Evolutionary conservation across 169 alveolate species (phyloP).

Genomic region (Prorocentrum cordatum): DNA sequence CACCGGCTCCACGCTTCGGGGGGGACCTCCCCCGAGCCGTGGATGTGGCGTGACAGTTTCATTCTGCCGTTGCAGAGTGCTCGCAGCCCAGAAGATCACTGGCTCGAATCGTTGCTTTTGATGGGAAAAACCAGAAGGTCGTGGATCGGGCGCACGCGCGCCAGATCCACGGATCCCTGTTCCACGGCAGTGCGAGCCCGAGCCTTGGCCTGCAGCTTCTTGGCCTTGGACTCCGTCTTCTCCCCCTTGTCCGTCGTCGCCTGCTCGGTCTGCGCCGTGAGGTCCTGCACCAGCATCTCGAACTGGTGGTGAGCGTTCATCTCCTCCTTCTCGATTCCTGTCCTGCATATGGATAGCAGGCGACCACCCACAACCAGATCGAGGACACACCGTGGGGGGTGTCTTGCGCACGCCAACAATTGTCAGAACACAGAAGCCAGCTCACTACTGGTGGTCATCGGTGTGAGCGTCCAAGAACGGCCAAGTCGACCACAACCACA

Average conservation of each 20-base stretch:
- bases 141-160: not conserved
- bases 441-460: too few relatives aligned
- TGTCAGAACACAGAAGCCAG: too few relatives aligned
- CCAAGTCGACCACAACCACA: too few relatives aligned
- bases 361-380: too few relatives aligned
- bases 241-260: not conserved
- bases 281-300: not conserved
- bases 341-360: not conserved
- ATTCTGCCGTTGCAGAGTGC: too few relatives aligned
- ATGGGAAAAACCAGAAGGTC: too few relatives aligned
- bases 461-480: too few relatives aligned
- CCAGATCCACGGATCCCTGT: not conserved
- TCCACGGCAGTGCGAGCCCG: not conserved
- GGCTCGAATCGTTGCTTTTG: too few relatives aligned
- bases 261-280: not conserved
- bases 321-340: not conserved
- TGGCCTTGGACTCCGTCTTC: slow-evolving; percentile 16
- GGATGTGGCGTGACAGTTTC: too few relatives aligned
- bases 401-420: too few relatives aligned
- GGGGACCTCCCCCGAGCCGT: not conserved
- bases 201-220: not conserved
- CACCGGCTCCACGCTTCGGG: not conserved
- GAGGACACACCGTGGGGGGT: too few relatives aligned
- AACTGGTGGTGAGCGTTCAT: not conserved
- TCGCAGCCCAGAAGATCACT: too few relatives aligned